Evolutionary conservation across 495 filamentous ascomycete species (phyloP), one percentile per base, ranked within the genome.

Genomic region (Penicillium atrosanguineum): DNA sequence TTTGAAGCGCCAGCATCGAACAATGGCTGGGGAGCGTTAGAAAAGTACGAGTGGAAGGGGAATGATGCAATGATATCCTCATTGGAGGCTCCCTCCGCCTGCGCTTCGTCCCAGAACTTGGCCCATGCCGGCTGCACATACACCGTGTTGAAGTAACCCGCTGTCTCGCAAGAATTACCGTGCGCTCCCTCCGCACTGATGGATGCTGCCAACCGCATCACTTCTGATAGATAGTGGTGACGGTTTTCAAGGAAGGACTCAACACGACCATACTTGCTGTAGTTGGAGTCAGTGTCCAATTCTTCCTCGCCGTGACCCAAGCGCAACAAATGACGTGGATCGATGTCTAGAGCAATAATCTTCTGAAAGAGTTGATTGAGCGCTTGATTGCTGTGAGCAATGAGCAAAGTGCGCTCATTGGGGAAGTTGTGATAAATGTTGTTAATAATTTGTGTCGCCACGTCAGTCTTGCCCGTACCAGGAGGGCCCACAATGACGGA

Each of bases 361-460:
- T 97, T 99, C 56, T 95, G 89, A 70, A 99, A 99, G n/a, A 99
- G 80, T 67, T 99, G 95, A 63, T 99, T 97, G 44, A 99, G 74
- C 0, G 94, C 94, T 65, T 99, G 94, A 61, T 99, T 99, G 69
- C 91, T 96, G 69, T 97, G 94, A 11, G 94, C 95, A 57, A 99
- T 86, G 37, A 99, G 83, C 21, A 99, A 74, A 0, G 92, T 99
- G 40, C 91, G 86, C 67, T 99, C 91, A 23, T 80, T 78, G 15
- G 95, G 94, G 66, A 96, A 97, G 72, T 96, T 94, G 74, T 97
- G 95, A 68, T 97, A 99, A 48, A 99, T 88, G 65, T 97, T 97
- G 79, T 90, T 96, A 72, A 99, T 97, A 57, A 97, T 95, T 68
- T 99, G 94, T 4, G 93, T 97, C 23, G 90, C 91, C 50, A 99